Evolutionary conservation across 2,329 filamentous ascomycete species (phyloP).

Genomic region (Cercospora janseana): DNA sequence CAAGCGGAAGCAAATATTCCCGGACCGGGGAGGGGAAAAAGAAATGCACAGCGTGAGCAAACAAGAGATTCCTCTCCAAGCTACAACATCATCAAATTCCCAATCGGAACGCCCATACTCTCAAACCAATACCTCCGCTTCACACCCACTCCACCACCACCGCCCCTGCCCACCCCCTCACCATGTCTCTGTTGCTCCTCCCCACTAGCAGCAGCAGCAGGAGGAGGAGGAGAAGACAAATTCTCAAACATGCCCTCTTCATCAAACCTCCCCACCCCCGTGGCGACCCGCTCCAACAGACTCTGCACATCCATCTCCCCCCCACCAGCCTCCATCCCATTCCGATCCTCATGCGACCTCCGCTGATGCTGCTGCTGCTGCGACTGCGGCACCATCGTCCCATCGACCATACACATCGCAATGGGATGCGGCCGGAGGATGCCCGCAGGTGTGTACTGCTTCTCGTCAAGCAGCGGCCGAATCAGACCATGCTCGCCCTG

Average conservation of each 20-base stretch:
- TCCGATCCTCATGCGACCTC: too few species aligned
- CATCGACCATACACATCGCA: constrained; percentile 78
- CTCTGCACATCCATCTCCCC: constrained; percentile 28
- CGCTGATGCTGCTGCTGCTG: not conserved
- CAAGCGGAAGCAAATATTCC: too few species aligned
- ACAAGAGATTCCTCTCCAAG: too few species aligned
- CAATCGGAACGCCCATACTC: constrained; percentile 75
- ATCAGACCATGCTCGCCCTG: constrained; percentile 41
- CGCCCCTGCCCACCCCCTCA: not conserved
- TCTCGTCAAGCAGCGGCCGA: constrained; percentile 71
- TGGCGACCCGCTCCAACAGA: constrained; percentile 59
- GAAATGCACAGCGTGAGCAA: too few species aligned
- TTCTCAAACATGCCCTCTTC: constrained; percentile 20
- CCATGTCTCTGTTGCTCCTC: constrained; percentile 12
- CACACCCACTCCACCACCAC: constrained; percentile 62
- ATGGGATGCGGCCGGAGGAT: constrained; percentile 69
- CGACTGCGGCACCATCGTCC: constrained; percentile 38
- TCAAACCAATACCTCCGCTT: constrained; percentile 75
- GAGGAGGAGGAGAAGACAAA: too few species aligned
- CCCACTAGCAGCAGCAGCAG: not conserved
- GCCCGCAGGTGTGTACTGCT: constrained; percentile 69
- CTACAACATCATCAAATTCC: constrained; percentile 62
- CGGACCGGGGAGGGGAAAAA: too few species aligned
- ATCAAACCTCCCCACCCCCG: constrained; percentile 26
- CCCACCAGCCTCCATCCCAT: not conserved